Evolutionary conservation across 331 rosid genomes (phyloP).

Genomic region (Malus hybrid): DNA sequence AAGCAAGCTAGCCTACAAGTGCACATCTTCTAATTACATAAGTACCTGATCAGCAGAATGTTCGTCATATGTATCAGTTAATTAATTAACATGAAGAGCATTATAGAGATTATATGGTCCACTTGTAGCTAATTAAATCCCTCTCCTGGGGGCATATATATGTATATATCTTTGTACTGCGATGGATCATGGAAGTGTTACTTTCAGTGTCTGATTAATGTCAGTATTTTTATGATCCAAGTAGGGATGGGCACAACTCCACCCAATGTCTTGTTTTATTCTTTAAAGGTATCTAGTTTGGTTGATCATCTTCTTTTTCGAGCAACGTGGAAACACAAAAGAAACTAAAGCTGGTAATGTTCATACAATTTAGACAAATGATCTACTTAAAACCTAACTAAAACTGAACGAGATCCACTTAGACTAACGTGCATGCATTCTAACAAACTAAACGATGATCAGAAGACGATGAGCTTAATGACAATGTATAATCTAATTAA

Average conservation of each 20-base stretch:
- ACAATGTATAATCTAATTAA: no score
- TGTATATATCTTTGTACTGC: no score
- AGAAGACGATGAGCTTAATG: background rate
- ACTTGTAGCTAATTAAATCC: slow-evolving; percentile 2
- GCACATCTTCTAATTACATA: no score
- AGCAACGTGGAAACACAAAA: no score
- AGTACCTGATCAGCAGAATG: no score
- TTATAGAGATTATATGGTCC: slow-evolving; percentile 41
- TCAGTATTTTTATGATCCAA: slow-evolving; percentile 50
- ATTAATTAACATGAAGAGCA: slow-evolving; percentile 20
- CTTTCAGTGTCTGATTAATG: no score
- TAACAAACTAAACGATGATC: background rate
- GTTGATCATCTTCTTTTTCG: slow-evolving; percentile 46
- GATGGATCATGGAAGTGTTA: no score
- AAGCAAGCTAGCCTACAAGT: no score
- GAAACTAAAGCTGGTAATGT: no score
- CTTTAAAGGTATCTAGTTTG: slow-evolving; percentile 38
- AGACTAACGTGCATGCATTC: background rate
- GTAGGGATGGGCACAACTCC: slow-evolving; percentile 46
- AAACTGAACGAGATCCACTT: background rate
- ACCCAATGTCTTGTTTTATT: slow-evolving; percentile 45
- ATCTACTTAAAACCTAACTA: background rate
- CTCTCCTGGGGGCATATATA: slow-evolving; percentile 5
- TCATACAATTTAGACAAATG: background rate
- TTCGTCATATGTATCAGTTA: no score